Evolutionary conservation across 2,329 filamentous ascomycete genomes (phyloP).

Genomic region (Hypoxylon sp.): DNA sequence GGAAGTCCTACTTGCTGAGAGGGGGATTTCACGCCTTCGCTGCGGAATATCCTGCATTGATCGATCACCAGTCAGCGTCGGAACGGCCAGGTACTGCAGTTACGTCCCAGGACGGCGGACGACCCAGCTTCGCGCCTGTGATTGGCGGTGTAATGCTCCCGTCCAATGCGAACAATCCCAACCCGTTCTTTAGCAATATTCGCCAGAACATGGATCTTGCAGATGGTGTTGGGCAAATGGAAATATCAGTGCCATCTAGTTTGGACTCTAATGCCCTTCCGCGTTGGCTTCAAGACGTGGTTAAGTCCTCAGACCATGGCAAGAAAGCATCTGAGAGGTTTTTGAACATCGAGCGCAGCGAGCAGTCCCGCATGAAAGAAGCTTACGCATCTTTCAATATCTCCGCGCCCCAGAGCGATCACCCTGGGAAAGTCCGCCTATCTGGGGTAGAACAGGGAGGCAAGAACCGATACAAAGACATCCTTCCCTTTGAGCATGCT

Average conservation of each 20-base stretch:
- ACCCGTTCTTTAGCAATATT: conserved; percentile 96
- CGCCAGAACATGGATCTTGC: conserved; percentile 96
- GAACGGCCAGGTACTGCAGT: conserved; percentile 64
- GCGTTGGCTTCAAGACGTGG: conserved; percentile 79
- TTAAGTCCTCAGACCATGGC: conserved; percentile 76
- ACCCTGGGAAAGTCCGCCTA: conserved; percentile 70
- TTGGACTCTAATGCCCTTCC: conserved; percentile 71
- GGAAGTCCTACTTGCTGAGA: conserved; percentile 78
- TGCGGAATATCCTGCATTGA: conserved; percentile 71
- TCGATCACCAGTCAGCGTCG: conserved; percentile 67
- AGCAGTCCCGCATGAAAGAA: conserved; percentile 93
- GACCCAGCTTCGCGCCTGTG: conserved; percentile 73
- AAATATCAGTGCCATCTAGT: conserved; percentile 63
- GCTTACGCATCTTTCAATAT: conserved; percentile 69
- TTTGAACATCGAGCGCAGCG: conserved; percentile 82
- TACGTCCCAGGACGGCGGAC: conserved; percentile 59
- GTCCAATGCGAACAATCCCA: conserved; percentile 73
- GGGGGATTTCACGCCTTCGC: conserved; percentile 86
- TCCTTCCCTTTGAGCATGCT: conserved; percentile 94
- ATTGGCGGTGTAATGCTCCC: conserved; percentile 91
- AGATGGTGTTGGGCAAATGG: conserved; percentile 88
- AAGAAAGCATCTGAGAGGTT: conserved; percentile 87
- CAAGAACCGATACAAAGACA: conserved; percentile 98
- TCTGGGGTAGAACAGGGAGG: conserved; percentile 93
- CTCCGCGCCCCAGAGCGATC: conserved; percentile 49